These are phyloP conservation scores for Fibroporia radiculosa DNA, from an alignment of 768 basidiomycete genomes.

Conservation along the genomic window DNA sequence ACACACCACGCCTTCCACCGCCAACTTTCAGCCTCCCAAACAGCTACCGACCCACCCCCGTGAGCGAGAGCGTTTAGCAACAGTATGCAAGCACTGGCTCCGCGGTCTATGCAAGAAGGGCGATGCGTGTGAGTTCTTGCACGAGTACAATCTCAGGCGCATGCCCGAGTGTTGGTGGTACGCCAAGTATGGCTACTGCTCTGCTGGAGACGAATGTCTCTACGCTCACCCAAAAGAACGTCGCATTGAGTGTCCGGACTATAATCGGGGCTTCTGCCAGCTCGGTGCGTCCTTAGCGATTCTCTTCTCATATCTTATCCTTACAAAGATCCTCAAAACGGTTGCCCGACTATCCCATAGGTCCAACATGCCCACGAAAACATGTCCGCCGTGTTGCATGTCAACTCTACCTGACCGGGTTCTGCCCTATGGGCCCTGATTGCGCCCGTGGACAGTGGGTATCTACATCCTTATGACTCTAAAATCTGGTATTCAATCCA, in stretches of 20 bases:
- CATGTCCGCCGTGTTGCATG: conserved; percentile 90
- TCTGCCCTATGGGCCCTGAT: conserved; percentile 85
- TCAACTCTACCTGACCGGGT: conserved; percentile 84
- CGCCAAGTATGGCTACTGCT: conserved; percentile 96
- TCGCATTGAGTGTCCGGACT: conserved; percentile 90
- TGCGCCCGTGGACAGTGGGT: conserved; percentile 88
- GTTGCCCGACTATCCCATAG: conserved; percentile 28
- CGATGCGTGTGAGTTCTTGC: conserved; percentile 95
- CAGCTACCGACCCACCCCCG: conserved; percentile 77
- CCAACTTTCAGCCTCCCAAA: conserved; percentile 87
- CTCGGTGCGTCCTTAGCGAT: conserved; percentile 58
- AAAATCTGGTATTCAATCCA: conserved; percentile 7
- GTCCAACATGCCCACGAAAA: conserved; percentile 84
- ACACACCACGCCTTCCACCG: conserved; percentile 81
- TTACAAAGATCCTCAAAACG: not conserved
- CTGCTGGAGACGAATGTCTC: conserved; percentile 93
- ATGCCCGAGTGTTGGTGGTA: conserved; percentile 99
- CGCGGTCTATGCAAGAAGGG: conserved; percentile 98
- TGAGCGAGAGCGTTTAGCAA: conserved; percentile 75
- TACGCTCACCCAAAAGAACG: conserved; percentile 94
- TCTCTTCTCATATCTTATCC: not conserved
- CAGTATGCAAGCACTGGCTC: conserved; percentile 99
- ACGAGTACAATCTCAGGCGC: conserved; percentile 94
- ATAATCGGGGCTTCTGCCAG: conserved; percentile 92
- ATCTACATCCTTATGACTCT: conserved; percentile 1